Evolutionary conservation across 306 rosid genomes (phyloP).

Genomic region (Calophaca sinica): DNA sequence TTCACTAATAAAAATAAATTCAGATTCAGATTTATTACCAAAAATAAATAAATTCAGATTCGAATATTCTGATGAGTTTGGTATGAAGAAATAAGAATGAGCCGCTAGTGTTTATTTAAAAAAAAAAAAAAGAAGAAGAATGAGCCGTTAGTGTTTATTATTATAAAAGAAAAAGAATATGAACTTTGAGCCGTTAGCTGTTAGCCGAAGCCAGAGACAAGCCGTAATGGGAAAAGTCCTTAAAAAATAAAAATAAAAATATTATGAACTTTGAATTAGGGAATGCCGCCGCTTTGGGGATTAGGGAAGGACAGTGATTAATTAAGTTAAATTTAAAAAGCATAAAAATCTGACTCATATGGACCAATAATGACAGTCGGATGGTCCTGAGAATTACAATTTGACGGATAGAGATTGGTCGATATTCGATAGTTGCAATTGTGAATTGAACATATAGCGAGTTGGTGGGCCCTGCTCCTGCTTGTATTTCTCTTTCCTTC

Average conservation of each 20-base stretch:
- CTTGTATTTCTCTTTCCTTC: constrained; percentile 28
- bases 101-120: no score
- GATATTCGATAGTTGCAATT: neutral
- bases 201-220: constrained; percentile 41
- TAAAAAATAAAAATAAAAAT: neutral
- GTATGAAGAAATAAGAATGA: no score
- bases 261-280: neutral
- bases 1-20: no score
- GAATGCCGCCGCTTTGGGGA: constrained; percentile 39
- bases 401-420: neutral
- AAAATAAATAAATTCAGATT: no score
- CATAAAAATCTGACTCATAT: neutral
- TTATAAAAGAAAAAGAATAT: no score
- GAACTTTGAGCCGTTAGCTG: neutral
- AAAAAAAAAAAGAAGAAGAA: no score
- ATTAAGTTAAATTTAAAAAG: neutral
- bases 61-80: no score
- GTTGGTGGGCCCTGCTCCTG: constrained; percentile 22
- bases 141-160: no score
- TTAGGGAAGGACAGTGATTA: constrained; percentile 6
- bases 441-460: neutral
- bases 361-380: constrained; percentile 27
- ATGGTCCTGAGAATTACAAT: constrained; percentile 11
- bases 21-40: no score
- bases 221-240: constrained; percentile 41